A percentile compares a stretch with the other conserved stretches of the same genome.
Conservation (phyloP, 108 stramenopile genomes). For the Cyclotella kingstonii region DNA sequence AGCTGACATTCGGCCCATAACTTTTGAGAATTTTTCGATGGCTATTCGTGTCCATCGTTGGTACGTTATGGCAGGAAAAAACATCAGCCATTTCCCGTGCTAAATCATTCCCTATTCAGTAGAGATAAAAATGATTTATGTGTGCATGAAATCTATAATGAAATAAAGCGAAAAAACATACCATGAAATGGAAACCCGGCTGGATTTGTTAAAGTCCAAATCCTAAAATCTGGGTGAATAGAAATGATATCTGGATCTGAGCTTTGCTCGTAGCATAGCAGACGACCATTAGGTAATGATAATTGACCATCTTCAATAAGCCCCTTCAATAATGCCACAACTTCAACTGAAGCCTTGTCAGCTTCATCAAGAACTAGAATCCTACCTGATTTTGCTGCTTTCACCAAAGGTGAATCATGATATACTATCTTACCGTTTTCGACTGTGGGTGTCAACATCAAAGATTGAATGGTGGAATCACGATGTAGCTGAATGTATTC, state of each 20-base stretch:
- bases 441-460: constrained; percentile 66
- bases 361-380: constrained; percentile 90
- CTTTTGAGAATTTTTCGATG: constrained; percentile 61
- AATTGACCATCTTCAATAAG: constrained; percentile 89
- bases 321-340: constrained; percentile 79
- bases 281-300: constrained; percentile 74
- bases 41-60: constrained; percentile 56
- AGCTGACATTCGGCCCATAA: constrained; percentile 69
- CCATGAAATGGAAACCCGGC: constrained; percentile 91
- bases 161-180: background rate
- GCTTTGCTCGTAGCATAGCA: constrained; percentile 25
- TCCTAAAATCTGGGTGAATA: constrained; percentile 74
- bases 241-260: constrained; percentile 40
- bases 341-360: constrained; percentile 91
- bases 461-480: constrained; percentile 78
- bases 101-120: constrained; percentile 70
- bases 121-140: background rate
- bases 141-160: background rate
- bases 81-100: constrained; percentile 73
- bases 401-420: constrained; percentile 79
- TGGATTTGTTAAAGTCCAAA: constrained; percentile 85
- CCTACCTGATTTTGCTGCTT: constrained; percentile 73
- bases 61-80: constrained; percentile 64
- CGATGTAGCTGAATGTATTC: constrained; percentile 94
- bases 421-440: constrained; percentile 71